phyloP scores from a whole-genome alignment of 2,329 filamentous ascomycete species.

The Aspergillus spinulosporus region DNA sequence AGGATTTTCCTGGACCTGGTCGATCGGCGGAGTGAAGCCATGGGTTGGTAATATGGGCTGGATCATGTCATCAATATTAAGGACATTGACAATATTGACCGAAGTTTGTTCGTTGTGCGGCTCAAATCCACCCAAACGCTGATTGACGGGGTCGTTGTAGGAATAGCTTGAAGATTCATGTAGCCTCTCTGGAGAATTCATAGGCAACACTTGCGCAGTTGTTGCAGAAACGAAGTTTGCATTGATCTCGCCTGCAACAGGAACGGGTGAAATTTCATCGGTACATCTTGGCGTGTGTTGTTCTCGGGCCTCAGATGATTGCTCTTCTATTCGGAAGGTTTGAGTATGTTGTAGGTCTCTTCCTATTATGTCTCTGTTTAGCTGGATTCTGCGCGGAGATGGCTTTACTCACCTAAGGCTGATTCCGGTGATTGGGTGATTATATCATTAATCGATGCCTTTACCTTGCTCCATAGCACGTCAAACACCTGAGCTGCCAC shows the following conservation, averaged over 20 bases:
- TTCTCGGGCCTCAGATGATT: not conserved
- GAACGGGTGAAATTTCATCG: not conserved
- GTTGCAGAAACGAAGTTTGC: not conserved
- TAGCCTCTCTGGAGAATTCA: not conserved
- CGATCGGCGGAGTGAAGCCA: not conserved
- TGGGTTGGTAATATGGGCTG: not conserved
- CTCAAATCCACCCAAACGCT: not conserved
- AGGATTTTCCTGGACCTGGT: not conserved
- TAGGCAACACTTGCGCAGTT: not conserved
- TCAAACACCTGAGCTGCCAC: conserved; percentile 5
- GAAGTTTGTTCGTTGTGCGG: not conserved
- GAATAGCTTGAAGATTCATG: not conserved
- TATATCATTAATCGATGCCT: not conserved
- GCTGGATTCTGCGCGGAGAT: not conserved
- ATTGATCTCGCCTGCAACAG: not conserved
- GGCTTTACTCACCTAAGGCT: not conserved
- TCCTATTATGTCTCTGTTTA: not conserved
- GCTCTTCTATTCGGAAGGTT: not conserved
- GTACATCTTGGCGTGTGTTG: not conserved
- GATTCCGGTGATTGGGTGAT: conserved; percentile 5
- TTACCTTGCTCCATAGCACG: conserved; percentile 2
- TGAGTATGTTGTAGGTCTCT: not conserved
- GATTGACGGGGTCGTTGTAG: not conserved
- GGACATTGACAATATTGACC: not conserved
- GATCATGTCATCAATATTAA: not conserved